Evolutionary conservation across 2,329 filamentous ascomycete genomes (phyloP).

Genomic region (Decorospora gaudefroyi): DNA sequence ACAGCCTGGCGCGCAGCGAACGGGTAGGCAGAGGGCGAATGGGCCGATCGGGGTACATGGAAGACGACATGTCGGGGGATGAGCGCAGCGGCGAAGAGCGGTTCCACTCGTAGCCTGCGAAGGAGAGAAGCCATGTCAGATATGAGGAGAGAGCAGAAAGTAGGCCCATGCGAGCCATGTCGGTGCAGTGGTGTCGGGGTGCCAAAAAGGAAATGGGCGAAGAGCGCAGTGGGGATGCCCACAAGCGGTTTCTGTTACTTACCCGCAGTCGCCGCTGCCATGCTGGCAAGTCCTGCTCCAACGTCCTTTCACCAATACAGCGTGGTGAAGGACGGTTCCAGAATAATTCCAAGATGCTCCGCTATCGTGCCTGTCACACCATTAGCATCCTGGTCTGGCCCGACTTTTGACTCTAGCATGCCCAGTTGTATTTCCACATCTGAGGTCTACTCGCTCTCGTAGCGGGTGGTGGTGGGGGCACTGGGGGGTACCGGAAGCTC

Average conservation of each 20-base stretch:
- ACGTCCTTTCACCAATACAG: constrained; percentile 26
- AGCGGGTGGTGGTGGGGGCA: constrained; percentile 8
- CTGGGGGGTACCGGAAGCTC: constrained; percentile 19
- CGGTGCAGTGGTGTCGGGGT: constrained; percentile 15
- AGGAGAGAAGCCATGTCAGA: constrained; percentile 43
- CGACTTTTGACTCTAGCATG: constrained; percentile 1
- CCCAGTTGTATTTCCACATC: constrained; percentile 1
- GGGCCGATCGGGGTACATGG: constrained; percentile 83
- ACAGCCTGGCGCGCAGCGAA: constrained; percentile 82
- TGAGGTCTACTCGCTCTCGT: background rate
- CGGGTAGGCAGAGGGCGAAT: constrained; percentile 92
- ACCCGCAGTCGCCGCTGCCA: constrained; percentile 51
- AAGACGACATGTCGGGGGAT: constrained; percentile 72
- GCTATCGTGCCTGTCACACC: constrained; percentile 21
- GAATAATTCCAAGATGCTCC: constrained; percentile 15
- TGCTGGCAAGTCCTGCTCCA: constrained; percentile 35
- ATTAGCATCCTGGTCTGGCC: constrained; percentile 21
- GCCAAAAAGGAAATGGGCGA: constrained; percentile 29
- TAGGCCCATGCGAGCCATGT: constrained; percentile 25
- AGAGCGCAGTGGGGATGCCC: constrained; percentile 27
- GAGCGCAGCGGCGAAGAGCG: constrained; percentile 48
- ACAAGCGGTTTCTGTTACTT: constrained; percentile 36
- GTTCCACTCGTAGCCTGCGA: constrained; percentile 50
- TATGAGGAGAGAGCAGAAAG: constrained; percentile 34
- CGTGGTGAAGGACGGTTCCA: constrained; percentile 16